Conservation (phyloP, 2,329 filamentous ascomycete genomes). For the Venturiaceae sp. region DNA sequence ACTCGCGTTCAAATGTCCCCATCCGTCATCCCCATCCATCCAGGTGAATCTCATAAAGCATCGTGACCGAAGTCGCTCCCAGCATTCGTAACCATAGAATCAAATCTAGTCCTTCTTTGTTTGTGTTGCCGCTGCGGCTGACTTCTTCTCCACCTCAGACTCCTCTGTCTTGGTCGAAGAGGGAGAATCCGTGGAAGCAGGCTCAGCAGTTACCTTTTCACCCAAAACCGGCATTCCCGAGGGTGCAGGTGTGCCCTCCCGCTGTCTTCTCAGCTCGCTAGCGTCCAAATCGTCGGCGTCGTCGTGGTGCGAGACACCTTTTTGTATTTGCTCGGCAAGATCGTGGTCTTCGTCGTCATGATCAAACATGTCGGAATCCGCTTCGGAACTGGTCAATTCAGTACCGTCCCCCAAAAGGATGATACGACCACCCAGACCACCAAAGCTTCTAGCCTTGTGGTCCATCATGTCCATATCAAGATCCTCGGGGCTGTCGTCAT, state of each 20-base stretch:
- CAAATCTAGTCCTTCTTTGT: neutral
- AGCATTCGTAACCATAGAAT: neutral
- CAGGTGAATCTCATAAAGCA: neutral
- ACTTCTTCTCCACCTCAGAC: neutral
- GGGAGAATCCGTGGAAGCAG: slow-evolving; percentile 1
- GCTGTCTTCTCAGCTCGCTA: slow-evolving; percentile 1
- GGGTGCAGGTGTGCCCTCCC: slow-evolving; percentile 10
- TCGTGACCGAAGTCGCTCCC: neutral
- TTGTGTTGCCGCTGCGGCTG: neutral
- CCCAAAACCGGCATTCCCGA: neutral
- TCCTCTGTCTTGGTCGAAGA: neutral
- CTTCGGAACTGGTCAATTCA: slow-evolving; percentile 5
- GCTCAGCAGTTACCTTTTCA: neutral
- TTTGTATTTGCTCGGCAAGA: slow-evolving; percentile 8
- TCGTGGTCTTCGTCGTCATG: slow-evolving; percentile 10
- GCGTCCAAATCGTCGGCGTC: slow-evolving; percentile 7
- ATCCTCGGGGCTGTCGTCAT: slow-evolving; percentile 61
- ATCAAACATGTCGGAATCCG: slow-evolving; percentile 11
- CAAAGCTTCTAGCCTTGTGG: slow-evolving; percentile 39
- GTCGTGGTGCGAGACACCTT: neutral
- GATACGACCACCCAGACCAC: slow-evolving; percentile 8
- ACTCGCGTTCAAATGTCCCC: neutral
- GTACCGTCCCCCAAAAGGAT: slow-evolving; percentile 12
- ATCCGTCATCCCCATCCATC: neutral
- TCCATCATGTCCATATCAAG: slow-evolving; percentile 41